These are phyloP conservation scores for Pyrenula aspistea DNA, from an alignment of 495 filamentous ascomycete species.

Conservation along the genomic window DNA sequence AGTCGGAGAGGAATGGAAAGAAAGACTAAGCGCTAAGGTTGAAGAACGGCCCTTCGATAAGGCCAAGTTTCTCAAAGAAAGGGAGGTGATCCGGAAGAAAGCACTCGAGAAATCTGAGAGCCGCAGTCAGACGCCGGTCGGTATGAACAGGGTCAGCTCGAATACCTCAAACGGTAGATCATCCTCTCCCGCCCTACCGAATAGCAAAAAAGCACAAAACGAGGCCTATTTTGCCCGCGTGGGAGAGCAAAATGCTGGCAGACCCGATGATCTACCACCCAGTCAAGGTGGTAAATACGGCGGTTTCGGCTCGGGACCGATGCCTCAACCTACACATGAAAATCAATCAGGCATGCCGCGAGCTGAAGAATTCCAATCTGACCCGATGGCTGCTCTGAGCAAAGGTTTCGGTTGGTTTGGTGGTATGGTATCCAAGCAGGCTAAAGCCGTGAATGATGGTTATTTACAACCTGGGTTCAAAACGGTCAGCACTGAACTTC, in stretches of 20 bases:
- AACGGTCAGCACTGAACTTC: conserved; percentile 40
- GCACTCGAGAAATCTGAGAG: conserved; percentile 2
- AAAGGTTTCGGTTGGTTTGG: conserved; percentile 95
- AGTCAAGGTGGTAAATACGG: conserved; percentile 84
- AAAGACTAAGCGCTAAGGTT: conserved; percentile 71
- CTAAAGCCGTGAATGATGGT: conserved; percentile 76
- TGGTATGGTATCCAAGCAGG: conserved; percentile 70
- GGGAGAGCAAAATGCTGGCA: conserved; percentile 66
- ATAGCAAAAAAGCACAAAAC: conserved; percentile 48
- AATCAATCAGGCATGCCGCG: conserved; percentile 34
- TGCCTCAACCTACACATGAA: conserved; percentile 17
- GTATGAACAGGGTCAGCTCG: conserved; percentile 8
- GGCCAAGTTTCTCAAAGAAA: conserved; percentile 11
- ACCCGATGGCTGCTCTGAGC: conserved; percentile 75
- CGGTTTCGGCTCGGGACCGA: conserved; percentile 72
- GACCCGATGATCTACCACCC: conserved; percentile 63
- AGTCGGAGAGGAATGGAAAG: conserved; percentile 92
- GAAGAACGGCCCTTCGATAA: conserved; percentile 72
- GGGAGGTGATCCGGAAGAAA: conserved; percentile 19
- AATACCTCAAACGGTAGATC: conserved; percentile 3
- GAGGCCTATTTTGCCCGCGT: conserved; percentile 84
- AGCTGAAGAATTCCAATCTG: conserved; percentile 76
- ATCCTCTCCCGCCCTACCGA: conserved; percentile 9
- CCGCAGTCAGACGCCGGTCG: neutral
- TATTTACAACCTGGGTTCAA: conserved; percentile 67